Conservation (phyloP, 1,139 yeast species). For the Geotrichum europaeum region DNA sequence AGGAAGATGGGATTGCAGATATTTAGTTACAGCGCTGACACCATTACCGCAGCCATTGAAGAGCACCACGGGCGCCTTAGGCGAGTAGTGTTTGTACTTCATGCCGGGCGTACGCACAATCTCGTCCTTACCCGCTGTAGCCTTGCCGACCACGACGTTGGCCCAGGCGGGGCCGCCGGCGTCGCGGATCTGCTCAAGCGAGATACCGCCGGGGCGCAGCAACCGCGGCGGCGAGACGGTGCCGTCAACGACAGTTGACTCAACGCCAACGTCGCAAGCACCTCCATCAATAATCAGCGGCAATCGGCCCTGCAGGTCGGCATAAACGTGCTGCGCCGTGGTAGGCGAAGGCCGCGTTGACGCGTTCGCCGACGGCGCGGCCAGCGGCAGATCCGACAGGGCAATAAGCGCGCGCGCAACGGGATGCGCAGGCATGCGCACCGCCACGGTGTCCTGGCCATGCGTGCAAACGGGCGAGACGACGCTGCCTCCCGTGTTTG, state of each 20-base stretch:
- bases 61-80: constrained; percentile 75
- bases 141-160: constrained; percentile 55
- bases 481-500: constrained; percentile 37
- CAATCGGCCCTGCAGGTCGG: constrained; percentile 73
- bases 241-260: constrained; percentile 91
- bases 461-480: constrained; percentile 77
- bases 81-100: constrained; percentile 95
- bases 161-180: constrained; percentile 66
- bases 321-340: constrained; percentile 71
- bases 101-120: constrained; percentile 92
- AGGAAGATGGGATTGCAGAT: constrained; percentile 17
- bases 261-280: constrained; percentile 81
- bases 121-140: constrained; percentile 58
- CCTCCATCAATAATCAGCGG: constrained; percentile 92
- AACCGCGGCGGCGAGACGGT: constrained; percentile 76
- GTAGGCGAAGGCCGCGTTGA: constrained; percentile 96
- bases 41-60: constrained; percentile 49
- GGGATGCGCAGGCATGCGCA: constrained; percentile 79
- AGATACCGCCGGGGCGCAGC: constrained; percentile 89
- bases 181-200: constrained; percentile 61
- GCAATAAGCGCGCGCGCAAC: constrained; percentile 88
- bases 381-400: constrained; percentile 80
- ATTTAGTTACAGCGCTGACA: constrained; percentile 27
- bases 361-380: constrained; percentile 97
- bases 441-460: constrained; percentile 84